These are phyloP conservation scores for Xerocomellus chrysenteron DNA, from an alignment of 768 basidiomycete genomes.

Conservation along the genomic window DNA sequence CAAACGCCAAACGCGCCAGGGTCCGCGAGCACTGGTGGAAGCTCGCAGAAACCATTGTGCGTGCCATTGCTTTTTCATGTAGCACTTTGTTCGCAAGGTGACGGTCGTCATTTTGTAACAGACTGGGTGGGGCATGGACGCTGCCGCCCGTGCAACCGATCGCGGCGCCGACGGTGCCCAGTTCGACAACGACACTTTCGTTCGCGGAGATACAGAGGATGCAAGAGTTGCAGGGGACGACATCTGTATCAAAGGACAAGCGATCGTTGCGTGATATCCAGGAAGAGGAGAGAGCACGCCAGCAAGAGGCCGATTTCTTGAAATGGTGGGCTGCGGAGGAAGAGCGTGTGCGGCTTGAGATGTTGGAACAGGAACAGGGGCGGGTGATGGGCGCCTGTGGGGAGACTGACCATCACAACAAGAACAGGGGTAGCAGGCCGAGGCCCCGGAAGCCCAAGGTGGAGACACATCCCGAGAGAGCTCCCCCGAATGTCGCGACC, in stretches of 20 bases:
- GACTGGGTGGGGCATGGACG: conserved; percentile 59
- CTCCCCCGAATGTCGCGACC: not conserved
- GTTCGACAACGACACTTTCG: conserved; percentile 44
- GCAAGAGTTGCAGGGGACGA: conserved; percentile 56
- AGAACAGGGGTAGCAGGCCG: conserved; percentile 4
- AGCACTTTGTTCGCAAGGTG: not conserved
- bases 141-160: conserved; percentile 50
- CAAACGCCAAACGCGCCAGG: conserved; percentile 36
- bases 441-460: conserved; percentile 10
- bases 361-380: conserved; percentile 11
- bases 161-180: conserved; percentile 30
- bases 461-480: not conserved
- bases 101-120: not conserved
- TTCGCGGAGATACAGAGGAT: conserved; percentile 83
- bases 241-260: conserved; percentile 44
- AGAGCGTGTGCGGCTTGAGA: conserved; percentile 59
- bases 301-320: conserved; percentile 76
- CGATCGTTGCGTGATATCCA: conserved; percentile 81
- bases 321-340: conserved; percentile 90
- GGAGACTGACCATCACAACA: not conserved
- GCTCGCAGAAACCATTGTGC: conserved; percentile 49
- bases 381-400: not conserved
- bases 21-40: conserved; percentile 15
- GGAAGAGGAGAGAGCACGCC: conserved; percentile 69
- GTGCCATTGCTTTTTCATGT: conserved; percentile 22